Percentiles rank a stretch among this genome's conserved stretches.
Evolutionary conservation across 768 basidiomycete genomes (phyloP).

Genomic region (Mycena olivaceomarginata): DNA sequence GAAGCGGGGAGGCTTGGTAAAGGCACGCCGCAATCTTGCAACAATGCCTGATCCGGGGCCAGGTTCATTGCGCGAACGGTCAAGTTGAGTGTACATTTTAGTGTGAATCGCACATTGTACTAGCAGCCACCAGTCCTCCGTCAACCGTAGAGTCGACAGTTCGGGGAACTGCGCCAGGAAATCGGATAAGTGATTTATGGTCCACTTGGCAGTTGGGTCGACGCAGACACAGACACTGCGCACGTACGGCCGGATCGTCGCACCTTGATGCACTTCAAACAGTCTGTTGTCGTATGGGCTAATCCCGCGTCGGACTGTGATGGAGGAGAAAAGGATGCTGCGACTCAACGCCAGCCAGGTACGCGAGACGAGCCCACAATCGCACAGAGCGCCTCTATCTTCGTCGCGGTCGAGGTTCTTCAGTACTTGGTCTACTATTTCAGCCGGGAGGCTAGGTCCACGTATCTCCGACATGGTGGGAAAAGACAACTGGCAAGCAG

Average conservation of each 20-base stretch:
- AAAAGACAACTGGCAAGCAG: no score
- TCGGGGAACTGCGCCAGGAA: no score
- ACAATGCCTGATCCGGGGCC: no score
- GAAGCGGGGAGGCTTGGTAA: no score
- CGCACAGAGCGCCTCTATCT: conserved; percentile 1
- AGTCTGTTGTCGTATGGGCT: neutral
- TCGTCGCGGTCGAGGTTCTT: neutral
- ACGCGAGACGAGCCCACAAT: neutral
- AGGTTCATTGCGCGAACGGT: no score
- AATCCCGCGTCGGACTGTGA: neutral
- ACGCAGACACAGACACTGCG: neutral
- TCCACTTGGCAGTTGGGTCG: neutral
- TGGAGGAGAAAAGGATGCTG: neutral
- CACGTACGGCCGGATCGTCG: conserved; percentile 3
- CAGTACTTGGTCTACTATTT: neutral
- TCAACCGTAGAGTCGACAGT: no score
- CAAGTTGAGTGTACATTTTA: no score
- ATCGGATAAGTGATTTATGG: no score
- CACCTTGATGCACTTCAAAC: neutral
- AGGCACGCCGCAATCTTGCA: no score
- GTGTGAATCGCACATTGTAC: no score
- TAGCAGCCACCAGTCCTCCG: no score
- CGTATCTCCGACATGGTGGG: no score
- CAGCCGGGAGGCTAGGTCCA: neutral
- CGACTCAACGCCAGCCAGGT: neutral